phyloP scores from a whole-genome alignment of 495 filamentous ascomycete genomes.

The Hamigera avellanea region DNA sequence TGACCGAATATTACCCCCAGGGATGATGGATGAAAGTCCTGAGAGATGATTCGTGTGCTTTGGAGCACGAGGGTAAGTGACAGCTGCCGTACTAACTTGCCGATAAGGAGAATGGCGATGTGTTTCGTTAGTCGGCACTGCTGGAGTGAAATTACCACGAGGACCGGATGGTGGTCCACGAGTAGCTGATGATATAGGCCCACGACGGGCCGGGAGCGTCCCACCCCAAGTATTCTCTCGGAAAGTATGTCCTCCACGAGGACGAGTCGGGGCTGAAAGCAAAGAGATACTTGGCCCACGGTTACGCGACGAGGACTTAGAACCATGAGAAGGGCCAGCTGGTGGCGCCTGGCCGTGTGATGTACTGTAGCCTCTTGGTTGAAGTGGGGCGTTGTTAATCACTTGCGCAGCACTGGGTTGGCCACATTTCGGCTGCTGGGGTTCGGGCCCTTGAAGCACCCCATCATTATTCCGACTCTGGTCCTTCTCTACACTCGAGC shows the following conservation, averaged over 20 bases:
- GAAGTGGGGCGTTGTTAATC: constrained; percentile 16
- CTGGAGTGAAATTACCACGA: constrained; percentile 24
- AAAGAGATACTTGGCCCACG: constrained; percentile 38
- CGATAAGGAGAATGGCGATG: constrained; percentile 32
- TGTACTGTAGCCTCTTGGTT: constrained; percentile 23
- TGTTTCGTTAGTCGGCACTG: constrained; percentile 12
- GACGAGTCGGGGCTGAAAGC: constrained; percentile 48
- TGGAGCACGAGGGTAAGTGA: constrained; percentile 38
- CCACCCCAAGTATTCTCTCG: constrained; percentile 25
- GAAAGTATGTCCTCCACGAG: constrained; percentile 36
- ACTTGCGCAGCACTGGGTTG: constrained; percentile 6
- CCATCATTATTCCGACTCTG: constrained; percentile 5
- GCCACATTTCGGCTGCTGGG: not conserved
- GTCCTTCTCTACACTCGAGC: not conserved
- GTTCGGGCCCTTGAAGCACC: constrained; percentile 1
- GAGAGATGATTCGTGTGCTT: constrained; percentile 41
- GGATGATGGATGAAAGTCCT: constrained; percentile 36
- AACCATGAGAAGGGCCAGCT: constrained; percentile 34
- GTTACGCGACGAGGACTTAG: constrained; percentile 33
- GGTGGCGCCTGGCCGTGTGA: constrained; percentile 29
- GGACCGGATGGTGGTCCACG: constrained; percentile 31
- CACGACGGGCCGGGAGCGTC: constrained; percentile 26
- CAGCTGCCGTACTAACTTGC: constrained; percentile 35
- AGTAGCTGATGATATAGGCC: constrained; percentile 15
- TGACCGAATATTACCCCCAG: constrained; percentile 36